These are phyloP conservation scores for Berberis thunbergii DNA, from an alignment of 164 flowering plant species.

Conservation along the genomic window DNA sequence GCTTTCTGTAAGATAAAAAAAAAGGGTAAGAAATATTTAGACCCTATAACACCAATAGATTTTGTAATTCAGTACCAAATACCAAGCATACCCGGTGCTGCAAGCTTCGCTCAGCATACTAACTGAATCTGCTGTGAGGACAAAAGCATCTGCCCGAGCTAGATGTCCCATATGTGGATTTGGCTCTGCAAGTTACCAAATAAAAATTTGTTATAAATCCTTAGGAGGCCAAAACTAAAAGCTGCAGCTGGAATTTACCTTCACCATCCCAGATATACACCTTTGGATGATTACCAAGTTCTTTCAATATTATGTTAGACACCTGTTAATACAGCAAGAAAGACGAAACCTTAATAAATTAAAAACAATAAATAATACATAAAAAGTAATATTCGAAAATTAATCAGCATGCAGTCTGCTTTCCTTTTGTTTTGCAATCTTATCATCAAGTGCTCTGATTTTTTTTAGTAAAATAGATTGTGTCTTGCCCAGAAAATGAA, in stretches of 20 bases:
- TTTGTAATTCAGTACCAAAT: too few species aligned
- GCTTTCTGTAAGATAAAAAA: conserved; percentile 50
- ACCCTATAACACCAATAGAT: neutral
- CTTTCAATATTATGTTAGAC: conserved; percentile 44
- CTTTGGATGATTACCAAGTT: conserved; percentile 65
- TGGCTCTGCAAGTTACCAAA: conserved; percentile 40
- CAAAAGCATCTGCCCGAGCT: conserved; percentile 97
- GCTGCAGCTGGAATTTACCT: conserved; percentile 36
- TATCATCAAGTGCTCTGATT: too few species aligned
- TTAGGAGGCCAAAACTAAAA: neutral
- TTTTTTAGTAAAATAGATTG: too few species aligned
- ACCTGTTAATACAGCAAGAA: conserved; percentile 31
- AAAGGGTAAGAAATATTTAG: neutral
- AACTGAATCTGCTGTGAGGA: conserved; percentile 92
- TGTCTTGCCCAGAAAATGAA: too few species aligned
- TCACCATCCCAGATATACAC: conserved; percentile 80
- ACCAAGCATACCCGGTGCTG: conserved; percentile 79
- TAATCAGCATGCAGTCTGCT: too few species aligned
- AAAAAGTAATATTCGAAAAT: too few species aligned
- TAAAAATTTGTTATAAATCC: neutral
- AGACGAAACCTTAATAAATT: too few species aligned
- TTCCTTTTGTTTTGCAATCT: too few species aligned
- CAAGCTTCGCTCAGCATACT: conserved; percentile 96
- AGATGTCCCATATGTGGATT: conserved; percentile 93
- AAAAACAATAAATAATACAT: too few species aligned